These are phyloP conservation scores for Mrakia gelida DNA, from an alignment of 768 basidiomycete species.

Conservation along the genomic window DNA sequence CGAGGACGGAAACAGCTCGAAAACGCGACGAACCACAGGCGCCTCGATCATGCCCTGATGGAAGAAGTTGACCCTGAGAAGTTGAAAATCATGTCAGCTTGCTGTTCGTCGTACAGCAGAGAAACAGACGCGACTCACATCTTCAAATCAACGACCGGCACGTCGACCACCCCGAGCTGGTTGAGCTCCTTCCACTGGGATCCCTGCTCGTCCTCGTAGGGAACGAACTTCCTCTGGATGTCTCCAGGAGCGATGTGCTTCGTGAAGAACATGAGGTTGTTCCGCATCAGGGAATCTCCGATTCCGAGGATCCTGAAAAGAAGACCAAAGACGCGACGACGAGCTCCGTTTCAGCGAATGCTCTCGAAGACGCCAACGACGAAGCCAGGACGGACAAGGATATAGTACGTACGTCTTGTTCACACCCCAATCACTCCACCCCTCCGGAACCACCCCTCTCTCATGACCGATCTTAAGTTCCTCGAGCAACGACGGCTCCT, in stretches of 20 bases:
- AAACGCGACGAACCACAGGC: background rate
- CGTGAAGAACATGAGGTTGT: constrained; percentile 26
- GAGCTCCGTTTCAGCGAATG: background rate
- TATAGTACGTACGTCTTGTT: constrained; percentile 23
- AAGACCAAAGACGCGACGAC: too few relatives aligned
- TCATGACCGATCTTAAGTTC: constrained; percentile 10
- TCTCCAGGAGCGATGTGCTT: constrained; percentile 17
- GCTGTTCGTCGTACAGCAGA: too few relatives aligned
- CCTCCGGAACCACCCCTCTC: background rate
- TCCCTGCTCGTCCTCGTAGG: background rate
- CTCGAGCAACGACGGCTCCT: constrained; percentile 12
- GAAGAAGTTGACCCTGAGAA: constrained; percentile 3
- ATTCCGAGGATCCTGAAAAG: constrained; percentile 22
- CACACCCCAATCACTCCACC: constrained; percentile 12
- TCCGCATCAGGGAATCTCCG: constrained; percentile 30
- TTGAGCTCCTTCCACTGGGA: background rate
- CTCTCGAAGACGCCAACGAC: background rate
- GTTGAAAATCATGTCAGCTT: background rate
- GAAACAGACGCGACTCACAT: background rate
- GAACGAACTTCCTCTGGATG: background rate
- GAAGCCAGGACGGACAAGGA: too few relatives aligned
- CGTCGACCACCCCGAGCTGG: background rate
- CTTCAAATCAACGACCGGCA: constrained; percentile 8
- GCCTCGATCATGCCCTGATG: constrained; percentile 19
- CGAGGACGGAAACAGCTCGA: background rate